Evolutionary conservation across 169 alveolate species (phyloP).

Genomic region (Eimeria praecox): DNA sequence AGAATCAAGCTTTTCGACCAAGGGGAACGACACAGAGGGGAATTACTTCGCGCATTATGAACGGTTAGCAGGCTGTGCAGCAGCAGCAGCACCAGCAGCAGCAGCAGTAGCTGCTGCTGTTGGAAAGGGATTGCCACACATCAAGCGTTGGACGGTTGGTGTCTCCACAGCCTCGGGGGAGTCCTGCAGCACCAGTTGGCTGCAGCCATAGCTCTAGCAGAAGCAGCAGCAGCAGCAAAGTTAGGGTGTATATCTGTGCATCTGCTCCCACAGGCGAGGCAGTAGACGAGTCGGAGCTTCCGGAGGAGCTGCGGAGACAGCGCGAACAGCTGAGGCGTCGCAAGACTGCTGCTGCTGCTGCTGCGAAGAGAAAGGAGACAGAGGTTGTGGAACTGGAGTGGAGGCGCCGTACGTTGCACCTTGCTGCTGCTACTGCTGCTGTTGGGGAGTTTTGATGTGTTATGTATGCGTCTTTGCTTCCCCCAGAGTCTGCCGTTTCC

Average conservation of each 20-base stretch:
- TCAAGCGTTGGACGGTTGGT: background rate
- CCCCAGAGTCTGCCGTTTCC: background rate
- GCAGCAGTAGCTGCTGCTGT: conserved; percentile 11
- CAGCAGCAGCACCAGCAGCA: conserved; percentile 8
- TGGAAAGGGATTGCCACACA: background rate
- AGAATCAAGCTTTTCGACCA: conserved; percentile 34
- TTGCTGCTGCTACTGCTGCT: background rate
- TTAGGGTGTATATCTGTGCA: background rate
- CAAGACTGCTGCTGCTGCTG: conserved; percentile 71
- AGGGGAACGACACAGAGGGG: conserved; percentile 58
- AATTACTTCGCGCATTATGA: conserved; percentile 59
- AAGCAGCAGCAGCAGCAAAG: background rate
- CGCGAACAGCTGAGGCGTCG: conserved; percentile 72
- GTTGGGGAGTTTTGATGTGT: background rate
- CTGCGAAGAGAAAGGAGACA: conserved; percentile 46
- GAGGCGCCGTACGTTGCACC: conserved; percentile 59
- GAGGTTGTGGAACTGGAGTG: conserved; percentile 53
- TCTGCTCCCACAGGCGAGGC: conserved; percentile 51
- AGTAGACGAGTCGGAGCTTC: conserved; percentile 70
- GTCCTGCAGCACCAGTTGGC: background rate
- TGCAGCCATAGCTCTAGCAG: background rate
- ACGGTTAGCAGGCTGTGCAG: conserved; percentile 50
- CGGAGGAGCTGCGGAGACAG: conserved; percentile 77
- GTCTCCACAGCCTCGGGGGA: background rate
- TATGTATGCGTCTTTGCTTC: background rate